Base-by-base conservation (phyloP, 192 early-diverging fungal genomes). In the Coemansia sp. region DNA sequence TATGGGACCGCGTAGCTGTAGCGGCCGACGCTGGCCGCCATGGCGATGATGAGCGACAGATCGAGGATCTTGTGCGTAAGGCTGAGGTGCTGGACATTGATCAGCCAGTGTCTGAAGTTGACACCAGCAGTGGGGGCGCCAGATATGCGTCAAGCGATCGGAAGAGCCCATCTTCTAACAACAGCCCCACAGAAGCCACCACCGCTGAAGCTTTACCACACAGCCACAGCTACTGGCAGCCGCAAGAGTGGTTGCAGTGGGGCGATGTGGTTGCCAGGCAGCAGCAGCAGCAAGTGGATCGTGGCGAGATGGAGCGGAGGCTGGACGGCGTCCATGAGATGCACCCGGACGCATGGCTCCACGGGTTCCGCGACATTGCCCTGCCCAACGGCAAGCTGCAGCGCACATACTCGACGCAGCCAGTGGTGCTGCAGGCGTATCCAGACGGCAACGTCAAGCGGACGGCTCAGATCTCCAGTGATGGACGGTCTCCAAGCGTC, bases 391-490 rank as follows among this genome's bases (percentile, higher is more conserved):
- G 73, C 67, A 81, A 81, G 70, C 63, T 76, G 10, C 30, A 30
- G 51, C 73, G 78, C 48, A 69, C 61, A n/a, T 81, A 76, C 71
- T 48, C 43, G 43, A 52, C 39, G 3, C 39, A 67, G 16, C 30
- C 57, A 3, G 52, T 81, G 38, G 56, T 62, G 8, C 67, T 81
- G 36, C 73, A 81, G 5, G 71, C 70, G 18, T 81, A 81, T 30
- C 56, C 70, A 0, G 78, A 81, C 41, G 78, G 78, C 63, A 76
- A 76, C 36, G 64, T 81, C 53, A 81, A 81, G 63, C 78, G 78
- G 45, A 66, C 69, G 2, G 66, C 60, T 34, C 24, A 24, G 21
- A 23, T 8, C 21, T 1, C 21, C 5, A 16, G 20, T 12, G 2
- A 23, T 49, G 46, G 18, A 21, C 51, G 63, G 7, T 16, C 10